Base-by-base conservation (phyloP, 768 basidiomycete species). In the Suillus weaverae region DNA sequence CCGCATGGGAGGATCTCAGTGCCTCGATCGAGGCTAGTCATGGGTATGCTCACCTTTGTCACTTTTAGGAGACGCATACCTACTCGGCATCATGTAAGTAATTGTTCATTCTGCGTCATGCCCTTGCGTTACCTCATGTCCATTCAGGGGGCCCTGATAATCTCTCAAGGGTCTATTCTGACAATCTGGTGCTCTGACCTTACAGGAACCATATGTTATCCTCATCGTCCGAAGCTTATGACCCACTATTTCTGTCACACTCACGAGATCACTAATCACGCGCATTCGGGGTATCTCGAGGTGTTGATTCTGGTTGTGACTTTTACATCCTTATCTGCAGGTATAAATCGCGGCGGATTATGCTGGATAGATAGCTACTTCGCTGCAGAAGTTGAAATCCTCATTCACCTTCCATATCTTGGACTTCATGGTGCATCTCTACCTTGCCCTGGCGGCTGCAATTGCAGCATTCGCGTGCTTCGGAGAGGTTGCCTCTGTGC, bases 271-370 rank as follows among this genome's bases (percentile, higher is more conserved):
- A 26, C 39, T 41, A 26, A 59, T 41, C 39, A 41, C 57, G 39
- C 39, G 38, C 26, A 41, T 39, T 41, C 1, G 10, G 10, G 38
- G 18, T 41, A 39, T 30, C 38, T 41, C 18, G 26, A 41, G 5
- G 1, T 10, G 5, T 18, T 36, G 9, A 14, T 30, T 39, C 26
- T 59, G 38, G 57, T 59, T 36, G 26, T 26, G 10, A 20, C 11
- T 41, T 39, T 39, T 26, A 10, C 9, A 39, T 30, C 9, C n/a
- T 32, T 59, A 30, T 59, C 38, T 32, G 39, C 57, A 59, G 26
- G 63, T 74, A 76, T 74, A 66, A 70, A 74, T 67, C 50, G 18
- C 38, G 46, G 1, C 44, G 30, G 56, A 39, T 14, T 18, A 35
- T 60, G 48, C 33, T 41, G 38, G 30, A 43, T 51, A 36, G 22